Evolutionary conservation across 2,329 filamentous ascomycete species (phyloP).

Genomic region (Thelonectria olida): DNA sequence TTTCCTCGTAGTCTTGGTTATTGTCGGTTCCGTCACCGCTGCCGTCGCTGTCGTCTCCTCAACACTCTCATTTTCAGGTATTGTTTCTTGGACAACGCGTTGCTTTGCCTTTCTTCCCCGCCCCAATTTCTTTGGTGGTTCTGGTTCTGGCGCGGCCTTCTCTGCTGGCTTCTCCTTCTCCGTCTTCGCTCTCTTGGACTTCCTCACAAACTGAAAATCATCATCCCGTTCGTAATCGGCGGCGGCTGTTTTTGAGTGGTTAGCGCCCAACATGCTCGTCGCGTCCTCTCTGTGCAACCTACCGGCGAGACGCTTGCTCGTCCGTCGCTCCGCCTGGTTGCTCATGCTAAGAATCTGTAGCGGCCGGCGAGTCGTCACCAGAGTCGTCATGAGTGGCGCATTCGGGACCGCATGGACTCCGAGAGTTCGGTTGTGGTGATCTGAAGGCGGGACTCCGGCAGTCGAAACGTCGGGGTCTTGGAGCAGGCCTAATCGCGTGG

Average conservation of each 20-base stretch:
- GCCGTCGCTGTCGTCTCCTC: slow-evolving; percentile 33
- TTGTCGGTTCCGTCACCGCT: slow-evolving; percentile 20
- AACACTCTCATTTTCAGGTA: slow-evolving; percentile 33
- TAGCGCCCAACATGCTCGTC: slow-evolving; percentile 24
- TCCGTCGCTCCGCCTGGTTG: slow-evolving; percentile 69
- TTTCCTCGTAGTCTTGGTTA: slow-evolving; percentile 36
- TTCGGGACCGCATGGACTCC: slow-evolving; percentile 39
- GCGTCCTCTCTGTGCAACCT: slow-evolving; percentile 46
- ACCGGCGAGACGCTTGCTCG: slow-evolving; percentile 73
- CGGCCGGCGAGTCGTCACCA: slow-evolving; percentile 70
- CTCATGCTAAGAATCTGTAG: slow-evolving; percentile 76
- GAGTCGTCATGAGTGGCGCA: slow-evolving; percentile 74
- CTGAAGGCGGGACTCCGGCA: slow-evolving; percentile 21
- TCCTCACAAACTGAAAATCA: slow-evolving; percentile 79
- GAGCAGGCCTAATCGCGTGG: slow-evolving; percentile 26
- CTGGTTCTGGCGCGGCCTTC: slow-evolving; percentile 30
- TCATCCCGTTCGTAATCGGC: slow-evolving; percentile 75
- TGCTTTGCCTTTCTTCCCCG: slow-evolving; percentile 46
- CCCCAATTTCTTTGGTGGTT: slow-evolving; percentile 50
- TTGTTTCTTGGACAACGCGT: slow-evolving; percentile 46
- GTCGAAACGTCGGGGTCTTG: slow-evolving; percentile 21
- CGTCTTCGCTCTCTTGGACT: slow-evolving; percentile 71
- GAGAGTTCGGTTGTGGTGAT: slow-evolving; percentile 27
- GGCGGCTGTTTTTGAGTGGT: slow-evolving; percentile 43
- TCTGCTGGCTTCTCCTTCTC: slow-evolving; percentile 54